A percentile compares a stretch with the other conserved stretches of the same genome.
These are phyloP conservation scores for Suillus brevipes DNA, from an alignment of 768 basidiomycete genomes.

Conservation along the genomic window DNA sequence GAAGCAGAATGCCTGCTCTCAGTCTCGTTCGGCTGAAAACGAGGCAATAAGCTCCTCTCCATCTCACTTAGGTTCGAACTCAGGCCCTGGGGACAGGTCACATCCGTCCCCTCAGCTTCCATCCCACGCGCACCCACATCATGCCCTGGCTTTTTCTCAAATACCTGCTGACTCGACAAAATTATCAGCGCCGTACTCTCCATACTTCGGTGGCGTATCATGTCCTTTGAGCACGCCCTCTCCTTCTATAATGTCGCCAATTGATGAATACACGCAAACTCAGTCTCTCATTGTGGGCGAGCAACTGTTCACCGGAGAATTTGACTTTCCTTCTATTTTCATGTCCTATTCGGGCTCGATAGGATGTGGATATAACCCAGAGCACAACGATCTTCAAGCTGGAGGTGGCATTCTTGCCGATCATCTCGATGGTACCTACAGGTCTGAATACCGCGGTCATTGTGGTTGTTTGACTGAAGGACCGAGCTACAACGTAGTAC, in stretches of 20 bases:
- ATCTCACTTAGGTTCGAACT: constrained; percentile 7
- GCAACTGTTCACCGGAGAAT: constrained; percentile 34
- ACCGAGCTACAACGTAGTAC: constrained; percentile 53
- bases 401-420: neutral
- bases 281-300: constrained; percentile 28
- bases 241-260: constrained; percentile 43
- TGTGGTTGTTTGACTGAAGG: constrained; percentile 62
- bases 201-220: constrained; percentile 19
- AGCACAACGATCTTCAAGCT: neutral
- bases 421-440: constrained; percentile 11
- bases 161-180: constrained; percentile 17
- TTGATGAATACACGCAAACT: constrained; percentile 42
- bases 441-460: constrained; percentile 33
- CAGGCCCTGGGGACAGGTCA: constrained; percentile 1
- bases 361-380: constrained; percentile 15
- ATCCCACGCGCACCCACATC: constrained; percentile 31
- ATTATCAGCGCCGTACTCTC: constrained; percentile 15
- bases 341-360: constrained; percentile 33
- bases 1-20: constrained; percentile 22
- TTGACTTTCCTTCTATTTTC: constrained; percentile 45
- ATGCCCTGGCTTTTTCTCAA: constrained; percentile 32
- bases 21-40: constrained; percentile 17
- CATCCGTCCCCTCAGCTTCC: constrained; percentile 19
- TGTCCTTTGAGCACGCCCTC: constrained; percentile 31
- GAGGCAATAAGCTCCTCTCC: constrained; percentile 1